phyloP scores from a whole-genome alignment of 805 yeast genomes.

The Candida endomychidarum region DNA sequence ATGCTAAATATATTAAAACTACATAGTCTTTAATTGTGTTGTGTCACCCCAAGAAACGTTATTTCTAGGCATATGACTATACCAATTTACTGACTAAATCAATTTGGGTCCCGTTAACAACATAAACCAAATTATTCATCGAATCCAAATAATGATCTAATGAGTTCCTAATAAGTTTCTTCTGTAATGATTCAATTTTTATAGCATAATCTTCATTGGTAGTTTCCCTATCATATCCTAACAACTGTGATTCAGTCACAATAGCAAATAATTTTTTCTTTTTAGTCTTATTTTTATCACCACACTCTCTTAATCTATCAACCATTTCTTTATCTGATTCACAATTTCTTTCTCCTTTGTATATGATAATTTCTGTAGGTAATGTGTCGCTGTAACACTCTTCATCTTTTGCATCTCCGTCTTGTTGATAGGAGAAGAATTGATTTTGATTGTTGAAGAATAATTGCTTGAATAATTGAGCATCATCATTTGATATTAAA shows the following conservation, averaged over 20 bases:
- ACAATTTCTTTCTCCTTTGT: constrained; percentile 10
- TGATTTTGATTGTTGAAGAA: constrained; percentile 8
- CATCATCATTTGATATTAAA: constrained; percentile 8
- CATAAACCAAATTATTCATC: constrained; percentile 14
- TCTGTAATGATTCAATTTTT: constrained; percentile 10
- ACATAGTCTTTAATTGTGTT: no score
- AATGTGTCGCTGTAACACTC: constrained; percentile 13
- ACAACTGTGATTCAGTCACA: constrained; percentile 11
- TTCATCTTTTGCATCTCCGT: constrained; percentile 9
- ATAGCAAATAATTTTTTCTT: constrained; percentile 10
- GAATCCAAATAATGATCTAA: constrained; percentile 11
- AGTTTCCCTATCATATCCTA: constrained; percentile 3
- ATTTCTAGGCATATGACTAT: no score
- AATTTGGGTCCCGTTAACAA: constrained; percentile 14
- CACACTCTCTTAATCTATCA: constrained; percentile 13
- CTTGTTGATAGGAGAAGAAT: constrained; percentile 5
- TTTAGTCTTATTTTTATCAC: neutral
- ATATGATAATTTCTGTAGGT: constrained; percentile 13
- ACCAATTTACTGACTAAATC: no score
- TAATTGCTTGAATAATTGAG: constrained; percentile 11
- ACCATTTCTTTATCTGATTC: constrained; percentile 13
- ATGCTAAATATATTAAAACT: no score
- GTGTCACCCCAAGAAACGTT: no score
- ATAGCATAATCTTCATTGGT: constrained; percentile 12
- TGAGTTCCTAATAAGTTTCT: constrained; percentile 9